These are phyloP conservation scores for Westerdykella aurantiaca DNA, from an alignment of 2,329 filamentous ascomycete genomes.

Conservation along the genomic window DNA sequence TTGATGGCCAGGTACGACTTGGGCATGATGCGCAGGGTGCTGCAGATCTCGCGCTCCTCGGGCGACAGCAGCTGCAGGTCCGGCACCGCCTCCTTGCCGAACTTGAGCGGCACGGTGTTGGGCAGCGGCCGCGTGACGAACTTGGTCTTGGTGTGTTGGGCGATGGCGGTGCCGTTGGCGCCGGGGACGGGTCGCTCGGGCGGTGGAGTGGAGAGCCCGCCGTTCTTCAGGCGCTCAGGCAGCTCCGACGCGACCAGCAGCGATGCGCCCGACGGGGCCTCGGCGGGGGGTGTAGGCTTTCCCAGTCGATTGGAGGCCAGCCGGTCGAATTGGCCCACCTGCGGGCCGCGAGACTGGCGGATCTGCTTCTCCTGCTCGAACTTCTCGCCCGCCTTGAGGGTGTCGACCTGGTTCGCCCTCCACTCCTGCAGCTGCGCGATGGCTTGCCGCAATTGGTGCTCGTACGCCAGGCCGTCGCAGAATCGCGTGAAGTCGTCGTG, in stretches of 20 bases:
- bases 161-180: constrained; percentile 35
- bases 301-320: constrained; percentile 65
- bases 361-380: constrained; percentile 84
- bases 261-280: constrained; percentile 68
- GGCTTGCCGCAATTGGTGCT: constrained; percentile 84
- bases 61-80: constrained; percentile 81
- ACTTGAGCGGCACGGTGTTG: constrained; percentile 57
- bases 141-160: constrained; percentile 42
- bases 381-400: constrained; percentile 80
- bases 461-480: constrained; percentile 78
- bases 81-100: constrained; percentile 69
- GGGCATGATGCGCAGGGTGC: constrained; percentile 74
- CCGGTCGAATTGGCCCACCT: constrained; percentile 80
- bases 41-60: constrained; percentile 82
- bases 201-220: constrained; percentile 38
- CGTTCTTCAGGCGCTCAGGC: constrained; percentile 51
- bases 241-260: constrained; percentile 75
- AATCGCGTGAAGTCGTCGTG: constrained; percentile 83
- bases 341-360: constrained; percentile 59
- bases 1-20: constrained; percentile 96
- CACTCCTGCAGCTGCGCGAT: constrained; percentile 91
- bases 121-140: constrained; percentile 53
- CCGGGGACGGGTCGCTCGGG: constrained; percentile 44
- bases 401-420: constrained; percentile 77
- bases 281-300: constrained; percentile 57